Percentiles rank a stretch among this genome's conserved stretches.
Evolutionary conservation across 164 flowering plant species (phyloP).

Genomic region (Protea cynaroides): DNA sequence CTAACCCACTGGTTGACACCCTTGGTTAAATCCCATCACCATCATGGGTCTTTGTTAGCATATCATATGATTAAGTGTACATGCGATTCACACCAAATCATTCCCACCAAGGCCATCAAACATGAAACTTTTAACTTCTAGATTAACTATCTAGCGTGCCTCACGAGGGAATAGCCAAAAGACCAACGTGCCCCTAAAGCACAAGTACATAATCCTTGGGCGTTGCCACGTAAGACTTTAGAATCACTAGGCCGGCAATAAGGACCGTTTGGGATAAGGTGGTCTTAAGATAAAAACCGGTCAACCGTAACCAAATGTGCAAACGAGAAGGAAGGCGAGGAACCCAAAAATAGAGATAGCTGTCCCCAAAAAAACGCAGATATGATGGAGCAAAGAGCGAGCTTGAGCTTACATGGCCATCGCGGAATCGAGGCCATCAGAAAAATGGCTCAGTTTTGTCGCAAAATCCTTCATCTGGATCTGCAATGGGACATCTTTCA

Average conservation of each 20-base stretch:
- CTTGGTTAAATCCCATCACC: too few species aligned
- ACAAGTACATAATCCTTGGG: too few species aligned
- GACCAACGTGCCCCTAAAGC: too few species aligned
- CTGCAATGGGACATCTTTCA: constrained; percentile 34
- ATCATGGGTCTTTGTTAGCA: too few species aligned
- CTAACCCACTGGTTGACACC: too few species aligned
- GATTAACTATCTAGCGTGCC: too few species aligned
- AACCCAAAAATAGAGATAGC: neutral
- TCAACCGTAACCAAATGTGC: constrained; percentile 43
- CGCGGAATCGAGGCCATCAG: constrained; percentile 10
- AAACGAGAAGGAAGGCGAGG: constrained; percentile 1
- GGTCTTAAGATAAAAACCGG: constrained; percentile 27
- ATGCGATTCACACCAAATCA: too few species aligned
- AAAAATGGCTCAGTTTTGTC: constrained; percentile 59
- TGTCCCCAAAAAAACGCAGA: constrained; percentile 1
- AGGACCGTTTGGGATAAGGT: constrained; percentile 27
- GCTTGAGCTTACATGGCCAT: constrained; percentile 12
- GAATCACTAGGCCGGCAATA: constrained; percentile 37
- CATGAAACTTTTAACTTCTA: too few species aligned
- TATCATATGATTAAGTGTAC: too few species aligned
- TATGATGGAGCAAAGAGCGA: neutral
- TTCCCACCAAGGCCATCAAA: too few species aligned
- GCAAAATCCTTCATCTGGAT: constrained; percentile 37
- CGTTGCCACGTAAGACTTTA: constrained; percentile 3
- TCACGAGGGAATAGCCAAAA: too few species aligned